Conservation (phyloP, 331 rosid genomes). For the Rhamnella rubrinervis region DNA sequence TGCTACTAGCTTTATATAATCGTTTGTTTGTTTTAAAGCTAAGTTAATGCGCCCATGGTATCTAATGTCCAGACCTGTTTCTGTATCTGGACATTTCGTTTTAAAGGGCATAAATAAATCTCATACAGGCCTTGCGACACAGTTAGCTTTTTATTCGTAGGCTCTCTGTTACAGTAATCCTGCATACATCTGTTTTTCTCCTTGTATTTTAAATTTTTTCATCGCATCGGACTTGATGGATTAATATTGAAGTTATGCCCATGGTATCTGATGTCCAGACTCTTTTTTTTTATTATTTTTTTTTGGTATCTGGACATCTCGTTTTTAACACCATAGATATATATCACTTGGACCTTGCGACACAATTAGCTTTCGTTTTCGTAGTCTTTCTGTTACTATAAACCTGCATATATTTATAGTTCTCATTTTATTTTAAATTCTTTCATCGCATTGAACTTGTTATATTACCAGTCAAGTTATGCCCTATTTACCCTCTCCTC, state of each 20-base stretch:
- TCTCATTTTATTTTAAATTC: no score
- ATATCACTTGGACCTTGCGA: slow-evolving; percentile 69
- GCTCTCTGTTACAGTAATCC: slow-evolving; percentile 70
- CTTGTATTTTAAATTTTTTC: no score
- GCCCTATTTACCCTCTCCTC: no score
- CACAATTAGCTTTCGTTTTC: slow-evolving; percentile 47
- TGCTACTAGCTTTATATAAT: neutral
- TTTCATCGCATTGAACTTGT: no score
- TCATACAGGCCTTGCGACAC: slow-evolving; percentile 86
- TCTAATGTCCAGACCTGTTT: slow-evolving; percentile 61
- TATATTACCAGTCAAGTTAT: no score
- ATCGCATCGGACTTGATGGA: no score
- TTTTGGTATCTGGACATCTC: slow-evolving; percentile 67
- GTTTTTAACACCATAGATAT: slow-evolving; percentile 56
- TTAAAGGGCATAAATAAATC: slow-evolving; percentile 50
- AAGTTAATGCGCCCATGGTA: slow-evolving; percentile 56
- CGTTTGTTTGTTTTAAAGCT: neutral
- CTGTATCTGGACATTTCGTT: slow-evolving; percentile 65
- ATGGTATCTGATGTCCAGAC: slow-evolving; percentile 81
- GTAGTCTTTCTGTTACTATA: slow-evolving; percentile 58
- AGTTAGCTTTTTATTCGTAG: slow-evolving; percentile 30
- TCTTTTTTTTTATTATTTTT: no score
- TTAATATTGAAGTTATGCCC: slow-evolving; percentile 29
- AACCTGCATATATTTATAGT: slow-evolving; percentile 55
- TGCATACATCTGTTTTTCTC: slow-evolving; percentile 39